Base-by-base conservation (phyloP, 495 filamentous ascomycete genomes). In the Xylaria nigripes region DNA sequence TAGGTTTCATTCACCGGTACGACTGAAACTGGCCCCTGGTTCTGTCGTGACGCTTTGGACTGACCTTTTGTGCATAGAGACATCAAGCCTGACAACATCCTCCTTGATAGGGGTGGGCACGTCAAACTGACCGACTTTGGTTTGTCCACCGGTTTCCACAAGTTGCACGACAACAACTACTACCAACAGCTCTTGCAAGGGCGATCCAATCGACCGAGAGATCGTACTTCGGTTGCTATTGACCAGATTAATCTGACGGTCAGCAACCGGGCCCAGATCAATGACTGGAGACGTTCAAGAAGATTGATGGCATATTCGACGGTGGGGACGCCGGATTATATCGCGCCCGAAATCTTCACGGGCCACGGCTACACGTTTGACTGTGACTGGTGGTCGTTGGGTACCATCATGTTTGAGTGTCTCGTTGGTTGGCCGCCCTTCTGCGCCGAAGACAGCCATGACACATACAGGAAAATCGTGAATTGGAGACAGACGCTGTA, bases 371-470 rank as follows among this genome's bases (percentile, higher is more conserved):
- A 99, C 70, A 85, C 87, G 40, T 94, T 89, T 61, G 85, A 92
- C 63, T 99, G 93, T 64, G 93, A 99, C 76, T 99, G 93, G 93
- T 99, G 93, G 93, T 90, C 86, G 30, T 78, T 99, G 27, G 93
- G 93, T 54, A 96, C 93, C 29, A 99, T 99, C 72, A 99, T 97
- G 93, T 99, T 97, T 62, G 93, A 99, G 69, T 99, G 93, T 74
- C 81, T 97, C 45, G 90, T 99, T 55, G 93, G 93, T 51, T 99
- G 93, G 93, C 93, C 93, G 49, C 93, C 93, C 5, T 99, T 99
- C 82, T 99, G 93, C 62, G 93, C 92, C 23, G 93, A 97, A 69
- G 94, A 97, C 62, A 86, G 88, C 34, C 90, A 91, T 64, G 93
- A 99, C 63, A 97, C 93, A 2, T 99, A 99, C 71, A 86, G 91